phyloP scores from a whole-genome alignment of 805 yeast genomes.

The Candida andamanensis region DNA sequence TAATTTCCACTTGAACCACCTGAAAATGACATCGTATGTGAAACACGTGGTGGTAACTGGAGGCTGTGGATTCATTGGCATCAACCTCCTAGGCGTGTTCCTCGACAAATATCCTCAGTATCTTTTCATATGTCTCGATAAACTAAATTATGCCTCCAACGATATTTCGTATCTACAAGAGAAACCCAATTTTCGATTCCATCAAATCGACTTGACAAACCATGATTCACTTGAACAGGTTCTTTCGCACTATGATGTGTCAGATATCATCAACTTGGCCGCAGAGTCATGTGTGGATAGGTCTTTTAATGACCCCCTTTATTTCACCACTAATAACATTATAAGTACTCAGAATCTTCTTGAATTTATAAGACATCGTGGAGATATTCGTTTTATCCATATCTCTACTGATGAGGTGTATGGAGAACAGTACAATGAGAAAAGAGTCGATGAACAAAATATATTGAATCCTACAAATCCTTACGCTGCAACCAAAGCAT shows the following conservation, averaged over 20 bases:
- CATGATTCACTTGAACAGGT: slow-evolving; percentile 16
- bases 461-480: slow-evolving; percentile 50
- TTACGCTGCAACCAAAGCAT: slow-evolving; percentile 53
- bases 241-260: slow-evolving; percentile 11
- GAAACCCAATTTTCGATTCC: slow-evolving; percentile 18
- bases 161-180: slow-evolving; percentile 17
- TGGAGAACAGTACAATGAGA: slow-evolving; percentile 34
- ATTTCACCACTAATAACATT: slow-evolving; percentile 42
- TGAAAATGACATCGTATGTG: slow-evolving; percentile 2
- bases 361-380: slow-evolving; percentile 28
- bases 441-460: slow-evolving; percentile 24
- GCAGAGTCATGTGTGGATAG: slow-evolving; percentile 54
- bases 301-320: slow-evolving; percentile 41
- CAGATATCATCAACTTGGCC: slow-evolving; percentile 45
- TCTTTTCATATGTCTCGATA: slow-evolving; percentile 42
- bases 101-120: slow-evolving; percentile 23
- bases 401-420: slow-evolving; percentile 59
- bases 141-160: slow-evolving; percentile 42
- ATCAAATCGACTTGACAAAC: slow-evolving; percentile 33
- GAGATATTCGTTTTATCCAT: slow-evolving; percentile 29
- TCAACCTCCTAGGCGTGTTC: slow-evolving; percentile 38
- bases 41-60: slow-evolving; percentile 42
- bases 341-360: slow-evolving; percentile 44
- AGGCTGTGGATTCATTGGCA: slow-evolving; percentile 56
- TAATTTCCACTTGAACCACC: too few relatives aligned